phyloP scores from a whole-genome alignment of 2,329 filamentous ascomycete species.

The Pestalotiopsis sp. region DNA sequence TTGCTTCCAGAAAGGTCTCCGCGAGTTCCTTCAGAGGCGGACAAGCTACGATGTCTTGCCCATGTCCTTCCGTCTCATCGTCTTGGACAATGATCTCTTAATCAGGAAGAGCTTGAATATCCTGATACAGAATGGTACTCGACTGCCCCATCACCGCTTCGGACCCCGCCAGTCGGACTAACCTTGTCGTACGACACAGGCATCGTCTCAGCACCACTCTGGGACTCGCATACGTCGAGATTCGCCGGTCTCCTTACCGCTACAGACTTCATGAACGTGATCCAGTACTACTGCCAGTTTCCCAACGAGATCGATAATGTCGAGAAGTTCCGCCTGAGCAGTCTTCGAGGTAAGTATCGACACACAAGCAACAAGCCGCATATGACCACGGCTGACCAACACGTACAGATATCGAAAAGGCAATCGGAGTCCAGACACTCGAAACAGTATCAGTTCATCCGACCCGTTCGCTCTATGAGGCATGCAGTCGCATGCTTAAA shows the following conservation, averaged over 20 bases:
- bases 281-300: constrained; percentile 98
- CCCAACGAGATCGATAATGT: constrained; percentile 86
- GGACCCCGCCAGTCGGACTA: constrained; percentile 2
- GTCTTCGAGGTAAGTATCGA: constrained; percentile 69
- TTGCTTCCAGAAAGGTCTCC: constrained; percentile 71
- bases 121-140: constrained; percentile 86
- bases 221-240: constrained; percentile 90
- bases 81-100: constrained; percentile 90
- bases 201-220: constrained; percentile 95
- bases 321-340: constrained; percentile 90
- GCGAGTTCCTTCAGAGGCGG: constrained; percentile 92
- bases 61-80: constrained; percentile 91
- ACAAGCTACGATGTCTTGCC: constrained; percentile 98
- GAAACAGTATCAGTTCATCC: constrained; percentile 97
- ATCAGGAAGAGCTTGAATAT: constrained; percentile 98
- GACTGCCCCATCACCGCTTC: constrained; percentile 5
- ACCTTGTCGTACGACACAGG: constrained; percentile 49
- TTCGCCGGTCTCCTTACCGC: constrained; percentile 95
- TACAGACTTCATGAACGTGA: constrained; percentile 97
- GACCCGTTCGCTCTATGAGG: constrained; percentile 87
- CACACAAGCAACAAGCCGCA: constrained; percentile 10
- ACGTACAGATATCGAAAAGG: constrained; percentile 82
- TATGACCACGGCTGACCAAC: neutral
- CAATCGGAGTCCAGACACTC: constrained; percentile 85
- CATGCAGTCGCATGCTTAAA: constrained; percentile 89